Percentiles rank a stretch among this genome's conserved stretches.
phyloP scores from a whole-genome alignment of 2,329 filamentous ascomycete genomes.

The Chaetomium sp. region DNA sequence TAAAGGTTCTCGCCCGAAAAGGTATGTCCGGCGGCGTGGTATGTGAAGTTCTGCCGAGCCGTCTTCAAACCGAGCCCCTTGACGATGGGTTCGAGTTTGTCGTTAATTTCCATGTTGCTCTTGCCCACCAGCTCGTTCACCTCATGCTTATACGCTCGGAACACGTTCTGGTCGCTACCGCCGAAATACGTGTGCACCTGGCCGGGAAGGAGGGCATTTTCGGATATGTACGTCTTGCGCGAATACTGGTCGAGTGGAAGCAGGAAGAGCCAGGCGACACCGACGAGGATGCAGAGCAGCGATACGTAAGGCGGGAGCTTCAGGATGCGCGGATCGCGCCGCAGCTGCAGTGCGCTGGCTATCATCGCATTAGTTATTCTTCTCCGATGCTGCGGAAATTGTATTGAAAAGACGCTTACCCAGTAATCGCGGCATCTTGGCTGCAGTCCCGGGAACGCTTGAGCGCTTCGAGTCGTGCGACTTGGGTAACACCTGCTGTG shows the following conservation, averaged over 20 bases:
- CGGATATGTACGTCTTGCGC: slow-evolving; percentile 90
- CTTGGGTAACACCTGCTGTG: neutral
- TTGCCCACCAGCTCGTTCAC: slow-evolving; percentile 63
- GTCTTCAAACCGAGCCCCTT: slow-evolving; percentile 81
- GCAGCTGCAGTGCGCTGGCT: slow-evolving; percentile 68
- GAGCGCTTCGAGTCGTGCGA: slow-evolving; percentile 11
- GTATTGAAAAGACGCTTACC: slow-evolving; percentile 44
- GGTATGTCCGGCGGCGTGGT: slow-evolving; percentile 72
- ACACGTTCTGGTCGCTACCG: slow-evolving; percentile 92
- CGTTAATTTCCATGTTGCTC: slow-evolving; percentile 63
- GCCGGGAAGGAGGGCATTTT: slow-evolving; percentile 92
- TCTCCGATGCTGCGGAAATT: neutral
- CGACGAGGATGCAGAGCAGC: slow-evolving; percentile 78
- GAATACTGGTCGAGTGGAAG: slow-evolving; percentile 91
- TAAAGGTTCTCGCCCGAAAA: slow-evolving; percentile 89
- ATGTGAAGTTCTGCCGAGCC: slow-evolving; percentile 84
- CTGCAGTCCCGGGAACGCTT: slow-evolving; percentile 11
- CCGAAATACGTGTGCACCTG: slow-evolving; percentile 98
- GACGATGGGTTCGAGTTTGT: slow-evolving; percentile 75
- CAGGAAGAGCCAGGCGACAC: slow-evolving; percentile 85
- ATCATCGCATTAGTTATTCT: slow-evolving; percentile 18
- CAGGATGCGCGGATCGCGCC: slow-evolving; percentile 78
- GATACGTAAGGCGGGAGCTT: slow-evolving; percentile 88
- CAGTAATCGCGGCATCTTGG: slow-evolving; percentile 56
- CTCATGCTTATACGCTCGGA: slow-evolving; percentile 86